Conservation (phyloP, 306 rosid species). For the Corylus americana region DNA sequence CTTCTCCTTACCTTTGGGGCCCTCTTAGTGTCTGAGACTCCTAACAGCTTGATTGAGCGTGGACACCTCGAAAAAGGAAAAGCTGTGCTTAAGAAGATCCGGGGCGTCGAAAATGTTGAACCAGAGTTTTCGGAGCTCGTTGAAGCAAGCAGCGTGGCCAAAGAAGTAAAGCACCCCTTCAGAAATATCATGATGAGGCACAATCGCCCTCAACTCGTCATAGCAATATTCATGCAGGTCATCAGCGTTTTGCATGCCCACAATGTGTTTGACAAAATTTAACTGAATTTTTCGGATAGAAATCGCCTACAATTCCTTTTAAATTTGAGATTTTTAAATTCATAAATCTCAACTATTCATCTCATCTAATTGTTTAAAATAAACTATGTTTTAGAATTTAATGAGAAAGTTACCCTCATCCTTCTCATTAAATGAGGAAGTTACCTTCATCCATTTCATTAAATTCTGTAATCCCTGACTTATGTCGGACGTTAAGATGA, state of each 20-base stretch:
- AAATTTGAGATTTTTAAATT: too few species aligned
- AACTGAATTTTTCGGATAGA: too few species aligned
- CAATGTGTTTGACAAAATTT: background rate
- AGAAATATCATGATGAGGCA: constrained; percentile 39
- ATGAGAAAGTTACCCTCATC: too few species aligned
- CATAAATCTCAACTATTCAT: too few species aligned
- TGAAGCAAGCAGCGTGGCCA: constrained; percentile 48
- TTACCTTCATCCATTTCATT: too few species aligned
- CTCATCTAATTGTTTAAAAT: too few species aligned
- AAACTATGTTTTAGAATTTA: too few species aligned
- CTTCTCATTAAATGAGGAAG: too few species aligned
- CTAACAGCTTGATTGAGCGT: constrained; percentile 60
- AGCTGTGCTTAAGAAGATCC: constrained; percentile 46
- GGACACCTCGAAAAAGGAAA: constrained; percentile 53
- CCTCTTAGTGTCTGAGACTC: constrained; percentile 78
- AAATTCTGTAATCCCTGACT: too few species aligned
- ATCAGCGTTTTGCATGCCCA: background rate
- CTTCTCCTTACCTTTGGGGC: constrained; percentile 69
- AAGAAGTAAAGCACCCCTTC: constrained; percentile 42
- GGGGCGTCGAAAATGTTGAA: constrained; percentile 52
- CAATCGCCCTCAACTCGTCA: constrained; percentile 56
- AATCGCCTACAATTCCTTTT: too few species aligned
- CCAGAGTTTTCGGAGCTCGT: constrained; percentile 54
- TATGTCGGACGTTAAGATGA: too few species aligned
- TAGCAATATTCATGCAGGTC: constrained; percentile 49